phyloP scores from a whole-genome alignment of 1,284 basidiomycete genomes.

The Moniliophthora roreri region DNA sequence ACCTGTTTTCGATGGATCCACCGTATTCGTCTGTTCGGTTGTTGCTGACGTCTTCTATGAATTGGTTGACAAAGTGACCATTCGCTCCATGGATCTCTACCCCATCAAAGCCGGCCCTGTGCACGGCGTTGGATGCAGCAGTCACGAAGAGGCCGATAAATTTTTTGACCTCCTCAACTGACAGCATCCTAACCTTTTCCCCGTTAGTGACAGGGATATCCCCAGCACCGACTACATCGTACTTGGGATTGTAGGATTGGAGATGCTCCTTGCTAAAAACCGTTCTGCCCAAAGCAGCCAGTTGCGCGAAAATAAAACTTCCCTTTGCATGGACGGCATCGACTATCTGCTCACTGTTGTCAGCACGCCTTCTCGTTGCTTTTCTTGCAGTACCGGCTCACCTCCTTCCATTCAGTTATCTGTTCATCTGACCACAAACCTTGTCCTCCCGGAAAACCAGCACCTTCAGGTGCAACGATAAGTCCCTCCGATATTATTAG shows the following conservation, averaged over 20 bases:
- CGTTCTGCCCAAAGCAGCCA: conserved; percentile 43
- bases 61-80: conserved; percentile 38
- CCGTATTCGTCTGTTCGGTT: conserved; percentile 53
- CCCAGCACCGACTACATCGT: conserved; percentile 5
- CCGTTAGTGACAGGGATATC: conserved; percentile 8
- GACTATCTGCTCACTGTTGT: conserved; percentile 19
- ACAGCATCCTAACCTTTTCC: conserved; percentile 27
- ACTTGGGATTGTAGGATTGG: not conserved
- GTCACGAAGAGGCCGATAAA: conserved; percentile 29
- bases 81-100: conserved; percentile 32
- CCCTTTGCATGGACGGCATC: conserved; percentile 35
- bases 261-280: conserved; percentile 15
- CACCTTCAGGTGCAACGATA: conserved; percentile 19
- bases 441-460: conserved; percentile 22
- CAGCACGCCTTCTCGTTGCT: not conserved
- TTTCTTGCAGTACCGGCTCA: conserved; percentile 5
- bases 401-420: conserved; percentile 30
- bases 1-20: conserved; percentile 46
- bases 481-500: conserved; percentile 33
- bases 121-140: conserved; percentile 34
- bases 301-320: conserved; percentile 38
- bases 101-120: conserved; percentile 42
- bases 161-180: conserved; percentile 35
- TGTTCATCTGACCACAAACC: conserved; percentile 30
- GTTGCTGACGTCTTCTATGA: conserved; percentile 38